A percentile compares a stretch with the other conserved stretches of the same genome.
Conservation (phyloP, 2,329 filamentous ascomycete genomes). For the Neonectria sp. region DNA sequence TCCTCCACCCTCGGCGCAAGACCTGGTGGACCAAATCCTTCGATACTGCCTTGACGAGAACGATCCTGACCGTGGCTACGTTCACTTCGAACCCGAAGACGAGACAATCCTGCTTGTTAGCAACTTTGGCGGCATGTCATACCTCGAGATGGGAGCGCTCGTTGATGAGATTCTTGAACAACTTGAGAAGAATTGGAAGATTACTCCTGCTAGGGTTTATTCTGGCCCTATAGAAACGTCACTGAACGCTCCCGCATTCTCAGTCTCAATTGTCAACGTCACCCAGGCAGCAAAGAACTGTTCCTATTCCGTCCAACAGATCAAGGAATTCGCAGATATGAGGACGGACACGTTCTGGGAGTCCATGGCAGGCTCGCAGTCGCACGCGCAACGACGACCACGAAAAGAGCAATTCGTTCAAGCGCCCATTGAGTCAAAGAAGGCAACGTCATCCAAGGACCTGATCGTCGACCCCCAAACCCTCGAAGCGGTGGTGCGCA, state of each 20-base stretch:
- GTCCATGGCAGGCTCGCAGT: constrained; percentile 64
- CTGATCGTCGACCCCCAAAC: constrained; percentile 65
- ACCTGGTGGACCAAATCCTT: constrained; percentile 71
- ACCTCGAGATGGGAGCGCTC: constrained; percentile 70
- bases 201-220: constrained; percentile 69
- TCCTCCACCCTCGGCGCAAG: constrained; percentile 64
- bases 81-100: constrained; percentile 62
- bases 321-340: constrained; percentile 76
- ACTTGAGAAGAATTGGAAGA: constrained; percentile 62
- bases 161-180: constrained; percentile 68
- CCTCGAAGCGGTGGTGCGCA: constrained; percentile 70
- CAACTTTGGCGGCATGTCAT: constrained; percentile 73
- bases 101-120: constrained; percentile 69
- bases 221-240: constrained; percentile 79
- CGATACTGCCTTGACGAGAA: constrained; percentile 71
- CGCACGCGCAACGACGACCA: constrained; percentile 46
- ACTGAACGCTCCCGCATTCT: constrained; percentile 80
- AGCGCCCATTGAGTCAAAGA: constrained; percentile 52
- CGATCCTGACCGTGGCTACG: constrained; percentile 65
- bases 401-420: constrained; percentile 62
- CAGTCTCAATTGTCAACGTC: constrained; percentile 75
- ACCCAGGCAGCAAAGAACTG: constrained; percentile 62
- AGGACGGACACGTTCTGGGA: constrained; percentile 73
- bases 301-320: constrained; percentile 64
- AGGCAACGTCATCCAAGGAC: constrained; percentile 56